Evolutionary conservation across 1,284 basidiomycete genomes (phyloP), one percentile per base, ranked within the genome.

Genomic region (Papiliotrema terrestris): DNA sequence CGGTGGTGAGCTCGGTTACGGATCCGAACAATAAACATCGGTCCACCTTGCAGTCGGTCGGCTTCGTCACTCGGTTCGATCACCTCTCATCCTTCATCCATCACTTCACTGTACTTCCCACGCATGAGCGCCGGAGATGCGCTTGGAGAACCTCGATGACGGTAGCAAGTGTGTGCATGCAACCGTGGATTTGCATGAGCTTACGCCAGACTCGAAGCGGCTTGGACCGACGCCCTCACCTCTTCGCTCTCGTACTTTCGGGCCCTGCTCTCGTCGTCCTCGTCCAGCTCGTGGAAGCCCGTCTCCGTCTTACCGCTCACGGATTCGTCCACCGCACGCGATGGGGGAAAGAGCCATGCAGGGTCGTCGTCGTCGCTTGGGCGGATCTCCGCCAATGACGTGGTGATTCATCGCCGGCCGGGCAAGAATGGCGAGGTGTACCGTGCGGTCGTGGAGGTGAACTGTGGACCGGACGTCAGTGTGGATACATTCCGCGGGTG

Each of bases 401-500:
- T 81, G 4, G 63, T 63, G 17, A 73, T 82, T 26, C 78, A 80
- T 61, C 67, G 78, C 36, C 67, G 77, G 29, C 70, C 65, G 39
- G 68, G 68, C 17, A 78, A 78, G 69, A 78, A 81, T 1, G 86
- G 88, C 8, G 89, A 93, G 58, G 84, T 96, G 42, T 90, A 89
- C 68, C 81, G 94, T 49, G 86, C 91, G 15, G 83, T 90, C 9
- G 81, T 91, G 23, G 92, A 96, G 63, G 81, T 94, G 79, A 86
- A 32, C 79, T 83, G 46, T 80, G 80, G 46, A 84, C 88, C 69
- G 6, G 83, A 86, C 36, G 71, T 82, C 19, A 83, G 85, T 22
- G 78, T 94, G 49, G 88, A 91, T 42, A 81, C 85, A 6, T 95
- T 92, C 84, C 86, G 86, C 60, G 86, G 88, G 13, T 84, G 93